Conservation (phyloP, 2,329 filamentous ascomycete genomes). For the Xylariaceae sp. region DNA sequence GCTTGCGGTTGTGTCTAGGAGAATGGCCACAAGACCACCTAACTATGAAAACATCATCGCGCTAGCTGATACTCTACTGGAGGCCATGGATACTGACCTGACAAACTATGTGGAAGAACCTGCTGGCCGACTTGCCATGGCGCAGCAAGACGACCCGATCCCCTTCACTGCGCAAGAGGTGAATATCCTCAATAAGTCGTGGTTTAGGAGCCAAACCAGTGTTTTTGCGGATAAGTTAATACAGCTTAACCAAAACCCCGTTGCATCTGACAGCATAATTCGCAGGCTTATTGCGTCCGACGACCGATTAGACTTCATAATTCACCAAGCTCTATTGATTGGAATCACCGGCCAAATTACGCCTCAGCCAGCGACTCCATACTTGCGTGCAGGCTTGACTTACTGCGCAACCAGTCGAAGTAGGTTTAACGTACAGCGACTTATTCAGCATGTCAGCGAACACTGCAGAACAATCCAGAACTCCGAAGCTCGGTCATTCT, state of each 20-base stretch:
- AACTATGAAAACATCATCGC: conserved; percentile 60
- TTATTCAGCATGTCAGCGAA: conserved; percentile 51
- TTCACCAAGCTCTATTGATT: conserved; percentile 59
- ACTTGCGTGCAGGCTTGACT: conserved; percentile 60
- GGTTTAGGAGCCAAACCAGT: conserved; percentile 47
- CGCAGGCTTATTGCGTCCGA: conserved; percentile 60
- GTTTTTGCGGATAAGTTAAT: conserved; percentile 72
- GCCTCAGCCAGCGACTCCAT: conserved; percentile 57
- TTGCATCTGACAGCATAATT: conserved; percentile 62
- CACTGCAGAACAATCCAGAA: conserved; percentile 54
- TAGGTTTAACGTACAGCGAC: conserved; percentile 41
- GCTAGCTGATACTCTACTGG: conserved; percentile 54
- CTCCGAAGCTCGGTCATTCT: conserved; percentile 55
- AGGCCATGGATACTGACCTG: conserved; percentile 49
- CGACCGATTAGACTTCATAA: conserved; percentile 54
- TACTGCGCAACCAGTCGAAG: conserved; percentile 56
- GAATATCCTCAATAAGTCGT: conserved; percentile 51
- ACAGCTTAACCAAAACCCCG: conserved; percentile 61
- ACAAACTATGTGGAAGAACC: conserved; percentile 47
- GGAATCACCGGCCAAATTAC: conserved; percentile 59
- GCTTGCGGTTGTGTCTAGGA: conserved; percentile 57
- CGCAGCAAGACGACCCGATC: conserved; percentile 44
- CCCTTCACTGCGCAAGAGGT: conserved; percentile 55
- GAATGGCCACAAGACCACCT: conserved; percentile 56
- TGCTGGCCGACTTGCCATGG: conserved; percentile 47